phyloP scores from a whole-genome alignment of 371 early-diverging fungal genomes.

The Sanchytrium tribonematis region DNA sequence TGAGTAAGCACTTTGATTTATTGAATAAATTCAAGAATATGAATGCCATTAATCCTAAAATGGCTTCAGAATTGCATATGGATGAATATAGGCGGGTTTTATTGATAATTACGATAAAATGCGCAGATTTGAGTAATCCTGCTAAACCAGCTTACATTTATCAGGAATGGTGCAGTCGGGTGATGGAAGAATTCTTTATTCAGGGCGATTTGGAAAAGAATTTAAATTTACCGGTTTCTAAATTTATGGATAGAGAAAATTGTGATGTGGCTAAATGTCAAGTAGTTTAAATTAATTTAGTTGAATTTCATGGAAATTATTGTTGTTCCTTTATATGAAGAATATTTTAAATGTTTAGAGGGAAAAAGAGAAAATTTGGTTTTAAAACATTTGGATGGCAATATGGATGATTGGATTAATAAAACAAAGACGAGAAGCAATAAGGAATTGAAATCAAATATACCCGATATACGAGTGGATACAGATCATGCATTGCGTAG shows the following conservation, averaged over 20 bases:
- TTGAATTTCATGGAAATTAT: not conserved
- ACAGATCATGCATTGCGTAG: not conserved
- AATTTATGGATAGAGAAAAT: constrained; percentile 48
- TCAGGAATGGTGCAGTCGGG: constrained; percentile 61
- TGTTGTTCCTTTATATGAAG: not conserved
- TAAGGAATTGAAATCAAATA: not conserved
- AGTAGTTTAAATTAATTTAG: constrained; percentile 25
- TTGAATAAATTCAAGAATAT: constrained; percentile 30
- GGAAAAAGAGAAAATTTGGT: not conserved
- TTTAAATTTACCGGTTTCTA: constrained; percentile 39
- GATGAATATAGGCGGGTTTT: constrained; percentile 13
- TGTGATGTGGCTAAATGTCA: constrained; percentile 31
- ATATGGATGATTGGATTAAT: not conserved
- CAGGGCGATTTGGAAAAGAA: constrained; percentile 55
- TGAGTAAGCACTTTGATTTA: constrained; percentile 34
- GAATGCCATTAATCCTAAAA: constrained; percentile 8
- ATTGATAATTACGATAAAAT: constrained; percentile 22
- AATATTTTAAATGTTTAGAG: not conserved
- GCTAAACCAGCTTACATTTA: constrained; percentile 13
- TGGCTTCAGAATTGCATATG: constrained; percentile 15
- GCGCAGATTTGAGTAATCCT: constrained; percentile 23
- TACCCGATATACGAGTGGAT: not conserved
- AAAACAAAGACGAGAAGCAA: not conserved
- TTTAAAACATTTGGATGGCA: not conserved
- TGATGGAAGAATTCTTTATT: constrained; percentile 48